These are phyloP conservation scores for Talaromyces marneffei DNA, from an alignment of 2,329 filamentous ascomycete species.

Conservation along the genomic window DNA sequence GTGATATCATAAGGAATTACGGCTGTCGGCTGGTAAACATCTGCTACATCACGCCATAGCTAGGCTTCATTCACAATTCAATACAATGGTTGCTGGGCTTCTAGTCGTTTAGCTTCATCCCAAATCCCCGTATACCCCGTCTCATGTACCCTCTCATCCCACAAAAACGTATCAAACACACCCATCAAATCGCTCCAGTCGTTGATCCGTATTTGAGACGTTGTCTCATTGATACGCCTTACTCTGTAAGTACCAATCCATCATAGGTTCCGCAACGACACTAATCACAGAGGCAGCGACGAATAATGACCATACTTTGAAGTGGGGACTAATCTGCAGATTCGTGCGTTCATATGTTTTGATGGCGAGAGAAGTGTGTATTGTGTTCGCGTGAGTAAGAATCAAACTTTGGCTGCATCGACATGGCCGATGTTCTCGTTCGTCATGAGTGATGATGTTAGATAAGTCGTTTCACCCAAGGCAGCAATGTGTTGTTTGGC, in stretches of 20 bases:
- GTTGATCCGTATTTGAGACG: background rate
- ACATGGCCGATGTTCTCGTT: background rate
- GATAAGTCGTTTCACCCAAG: background rate
- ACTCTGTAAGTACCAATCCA: constrained; percentile 4
- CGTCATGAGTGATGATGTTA: background rate
- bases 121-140: constrained; percentile 2
- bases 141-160: background rate
- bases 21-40: too few relatives aligned
- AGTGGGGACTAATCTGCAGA: background rate
- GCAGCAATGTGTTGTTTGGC: background rate
- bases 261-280: background rate
- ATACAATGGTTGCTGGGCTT: too few relatives aligned
- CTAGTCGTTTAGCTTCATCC: background rate
- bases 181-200: background rate
- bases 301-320: constrained; percentile 6
- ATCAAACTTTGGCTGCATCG: constrained; percentile 1
- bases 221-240: background rate
- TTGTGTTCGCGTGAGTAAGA: constrained; percentile 8
- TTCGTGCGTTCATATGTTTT: background rate
- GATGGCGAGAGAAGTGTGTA: constrained; percentile 3
- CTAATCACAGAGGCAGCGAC: constrained; percentile 1
- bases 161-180: constrained; percentile 2
- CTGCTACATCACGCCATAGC: background rate
- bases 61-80: background rate
- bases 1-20: background rate